Conservation (phyloP, 2,329 filamentous ascomycete genomes). For the Hypoxylon sp. region DNA sequence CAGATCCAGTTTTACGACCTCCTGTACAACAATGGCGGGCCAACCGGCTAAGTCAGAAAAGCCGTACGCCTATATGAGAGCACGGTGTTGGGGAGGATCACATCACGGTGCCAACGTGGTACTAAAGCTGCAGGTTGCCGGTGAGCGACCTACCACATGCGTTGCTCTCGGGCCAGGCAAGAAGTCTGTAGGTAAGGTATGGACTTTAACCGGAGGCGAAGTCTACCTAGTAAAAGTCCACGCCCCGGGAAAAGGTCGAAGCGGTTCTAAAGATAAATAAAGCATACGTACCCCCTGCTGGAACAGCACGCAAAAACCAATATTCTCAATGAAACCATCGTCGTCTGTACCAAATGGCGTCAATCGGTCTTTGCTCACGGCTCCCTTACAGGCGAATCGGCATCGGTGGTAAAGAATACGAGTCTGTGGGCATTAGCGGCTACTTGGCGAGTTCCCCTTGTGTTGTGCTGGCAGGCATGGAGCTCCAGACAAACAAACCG, state of each 20-base stretch:
- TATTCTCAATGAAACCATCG: conserved; percentile 32
- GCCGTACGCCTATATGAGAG: conserved; percentile 17
- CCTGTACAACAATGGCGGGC: conserved; percentile 29
- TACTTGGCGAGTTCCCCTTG: conserved; percentile 31
- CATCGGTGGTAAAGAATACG: conserved; percentile 35
- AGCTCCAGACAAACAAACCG: conserved; percentile 12
- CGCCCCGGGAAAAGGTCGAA: conserved; percentile 19
- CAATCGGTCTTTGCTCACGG: conserved; percentile 10
- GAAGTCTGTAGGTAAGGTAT: conserved; percentile 19
- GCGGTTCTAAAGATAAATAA: conserved; percentile 34
- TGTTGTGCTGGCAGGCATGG: conserved; percentile 37
- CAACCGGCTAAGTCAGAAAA: conserved; percentile 37
- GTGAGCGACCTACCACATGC: conserved; percentile 33
- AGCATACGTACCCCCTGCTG: conserved; percentile 34
- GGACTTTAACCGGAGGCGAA: conserved; percentile 41
- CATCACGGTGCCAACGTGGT: conserved; percentile 40
- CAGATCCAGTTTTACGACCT: conserved; percentile 36
- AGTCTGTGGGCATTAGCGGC: conserved; percentile 34
- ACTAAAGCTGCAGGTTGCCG: conserved; percentile 45
- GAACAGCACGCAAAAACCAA: conserved; percentile 9
- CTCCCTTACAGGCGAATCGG: conserved; percentile 34
- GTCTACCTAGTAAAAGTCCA: conserved; percentile 11
- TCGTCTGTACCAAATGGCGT: conserved; percentile 10
- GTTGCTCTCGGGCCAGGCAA: conserved; percentile 14
- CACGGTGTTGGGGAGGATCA: conserved; percentile 28